Evolutionary conservation across 139 green algal species (phyloP), one percentile per base, ranked within the genome.

Genomic region (Chlamydomonas incerta): DNA sequence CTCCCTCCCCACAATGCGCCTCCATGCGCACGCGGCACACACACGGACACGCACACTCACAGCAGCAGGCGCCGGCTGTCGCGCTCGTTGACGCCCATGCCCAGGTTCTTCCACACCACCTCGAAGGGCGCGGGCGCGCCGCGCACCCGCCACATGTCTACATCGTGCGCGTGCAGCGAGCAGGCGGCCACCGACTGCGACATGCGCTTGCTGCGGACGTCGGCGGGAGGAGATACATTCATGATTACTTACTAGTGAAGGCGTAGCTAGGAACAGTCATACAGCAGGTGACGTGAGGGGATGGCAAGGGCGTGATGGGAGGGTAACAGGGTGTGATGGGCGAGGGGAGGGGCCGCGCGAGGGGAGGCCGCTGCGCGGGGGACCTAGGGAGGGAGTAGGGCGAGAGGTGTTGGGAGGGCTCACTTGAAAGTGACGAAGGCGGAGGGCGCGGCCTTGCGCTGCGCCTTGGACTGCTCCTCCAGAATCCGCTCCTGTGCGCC

Each of bases 101-200:
- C 58, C 29, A 91, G 74, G 79, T 91, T 91, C 18, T 57, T 21
- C 88, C 88, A 91, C 52, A 86, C 21, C 55, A 91, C 33, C 83
- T 91, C 88, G 33, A 72, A 57, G 18, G 88, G 83, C 41, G 80
- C 69, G 18, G 94, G 92, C 1, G 94, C 92, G 47, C 52, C 74
- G 50, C 85, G 31, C 0, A 83, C 67, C 26, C 81, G 52, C 93
- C 93, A 96, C 15, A 80, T 72, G 24, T n/a, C 62, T 70, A 88
- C 83, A 72, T 95, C 90, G 79, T 96, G 91, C 68, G 93, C 90
- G 79, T 93, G 87, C 82, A 96, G 91, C 26, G 87, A 85, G 79
- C 80, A 91, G 34, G 87, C 62, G 18, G 85, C 88, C 20, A 93
- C 80, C 24, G 89, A 71, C 89, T 94, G 92, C 47, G 77, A 67